A percentile compares a stretch with the other conserved stretches of the same genome.
phyloP scores from a whole-genome alignment of 2,329 filamentous ascomycete species.

The Talaromyces sp. region DNA sequence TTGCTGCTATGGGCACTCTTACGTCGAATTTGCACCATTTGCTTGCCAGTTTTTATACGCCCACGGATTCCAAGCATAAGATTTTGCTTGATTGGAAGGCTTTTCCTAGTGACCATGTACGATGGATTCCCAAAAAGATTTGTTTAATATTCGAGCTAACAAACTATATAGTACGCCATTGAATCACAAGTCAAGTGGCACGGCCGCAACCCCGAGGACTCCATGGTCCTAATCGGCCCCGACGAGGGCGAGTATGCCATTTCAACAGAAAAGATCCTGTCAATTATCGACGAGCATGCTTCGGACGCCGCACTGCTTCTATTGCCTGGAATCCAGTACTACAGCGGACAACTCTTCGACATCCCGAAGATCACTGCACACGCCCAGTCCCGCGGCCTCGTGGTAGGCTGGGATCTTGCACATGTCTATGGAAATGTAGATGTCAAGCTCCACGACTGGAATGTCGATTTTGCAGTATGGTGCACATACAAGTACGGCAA shows the following conservation, averaged over 20 bases:
- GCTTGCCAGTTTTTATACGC: slow-evolving; percentile 76
- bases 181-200: slow-evolving; percentile 74
- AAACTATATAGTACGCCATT: slow-evolving; percentile 62
- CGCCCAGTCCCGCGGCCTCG: slow-evolving; percentile 63
- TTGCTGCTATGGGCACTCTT: slow-evolving; percentile 81
- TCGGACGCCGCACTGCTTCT: slow-evolving; percentile 68
- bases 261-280: slow-evolving; percentile 64
- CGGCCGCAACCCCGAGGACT: slow-evolving; percentile 57
- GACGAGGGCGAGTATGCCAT: slow-evolving; percentile 54
- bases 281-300: slow-evolving; percentile 67
- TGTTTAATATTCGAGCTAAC: too few species aligned
- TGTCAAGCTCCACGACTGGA: slow-evolving; percentile 75
- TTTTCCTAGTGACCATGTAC: slow-evolving; percentile 76
- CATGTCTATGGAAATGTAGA: slow-evolving; percentile 80
- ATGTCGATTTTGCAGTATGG: slow-evolving; percentile 86
- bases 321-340: slow-evolving; percentile 84
- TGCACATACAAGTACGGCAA: slow-evolving; percentile 95
- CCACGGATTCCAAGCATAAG: slow-evolving; percentile 60
- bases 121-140: slow-evolving; percentile 23
- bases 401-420: slow-evolving; percentile 80
- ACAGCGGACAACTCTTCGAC: slow-evolving; percentile 81
- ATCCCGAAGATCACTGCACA: slow-evolving; percentile 71
- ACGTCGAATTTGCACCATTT: slow-evolving; percentile 75
- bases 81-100: slow-evolving; percentile 82
- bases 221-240: slow-evolving; percentile 70